Percentiles rank a stretch among this genome's conserved stretches.
These are phyloP conservation scores for Crithidia expoeki DNA, from an alignment of 208 protist species.

Conservation along the genomic window DNA sequence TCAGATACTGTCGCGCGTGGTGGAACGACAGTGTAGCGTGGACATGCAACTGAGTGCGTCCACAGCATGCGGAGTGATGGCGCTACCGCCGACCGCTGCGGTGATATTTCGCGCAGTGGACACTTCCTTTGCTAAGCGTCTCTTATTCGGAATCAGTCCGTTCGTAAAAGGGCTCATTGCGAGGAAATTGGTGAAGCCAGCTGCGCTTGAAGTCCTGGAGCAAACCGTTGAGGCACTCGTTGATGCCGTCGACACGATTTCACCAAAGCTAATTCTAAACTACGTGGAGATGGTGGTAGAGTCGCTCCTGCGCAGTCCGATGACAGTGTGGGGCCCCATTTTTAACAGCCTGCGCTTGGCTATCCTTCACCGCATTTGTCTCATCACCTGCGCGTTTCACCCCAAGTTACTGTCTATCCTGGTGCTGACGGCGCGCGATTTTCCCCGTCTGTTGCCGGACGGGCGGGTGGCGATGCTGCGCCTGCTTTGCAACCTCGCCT, in stretches of 20 bases:
- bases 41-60: slow-evolving; percentile 43
- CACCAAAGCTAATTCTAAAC: slow-evolving; percentile 31
- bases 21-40: slow-evolving; percentile 46
- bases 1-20: slow-evolving; percentile 30
- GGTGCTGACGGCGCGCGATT: slow-evolving; percentile 49
- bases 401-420: slow-evolving; percentile 49
- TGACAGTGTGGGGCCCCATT: slow-evolving; percentile 65
- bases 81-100: slow-evolving; percentile 49
- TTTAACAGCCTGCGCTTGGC: slow-evolving; percentile 76
- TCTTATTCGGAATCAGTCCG: slow-evolving; percentile 42
- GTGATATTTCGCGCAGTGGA: slow-evolving; percentile 66
- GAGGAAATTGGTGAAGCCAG: slow-evolving; percentile 30
- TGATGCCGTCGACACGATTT: slow-evolving; percentile 43
- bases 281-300: slow-evolving; percentile 58
- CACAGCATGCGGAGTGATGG: slow-evolving; percentile 43
- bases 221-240: slow-evolving; percentile 31
- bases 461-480: slow-evolving; percentile 69
- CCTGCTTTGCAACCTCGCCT: slow-evolving; percentile 75
- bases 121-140: slow-evolving; percentile 9
- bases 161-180: slow-evolving; percentile 51
- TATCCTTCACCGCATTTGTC: slow-evolving; percentile 64
- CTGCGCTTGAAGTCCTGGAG: slow-evolving; percentile 29
- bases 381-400: slow-evolving; percentile 56
- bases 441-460: slow-evolving; percentile 57
- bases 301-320: slow-evolving; percentile 46